Base-by-base conservation (phyloP, 768 basidiomycete species). In the Tephrocybe sp. region DNA sequence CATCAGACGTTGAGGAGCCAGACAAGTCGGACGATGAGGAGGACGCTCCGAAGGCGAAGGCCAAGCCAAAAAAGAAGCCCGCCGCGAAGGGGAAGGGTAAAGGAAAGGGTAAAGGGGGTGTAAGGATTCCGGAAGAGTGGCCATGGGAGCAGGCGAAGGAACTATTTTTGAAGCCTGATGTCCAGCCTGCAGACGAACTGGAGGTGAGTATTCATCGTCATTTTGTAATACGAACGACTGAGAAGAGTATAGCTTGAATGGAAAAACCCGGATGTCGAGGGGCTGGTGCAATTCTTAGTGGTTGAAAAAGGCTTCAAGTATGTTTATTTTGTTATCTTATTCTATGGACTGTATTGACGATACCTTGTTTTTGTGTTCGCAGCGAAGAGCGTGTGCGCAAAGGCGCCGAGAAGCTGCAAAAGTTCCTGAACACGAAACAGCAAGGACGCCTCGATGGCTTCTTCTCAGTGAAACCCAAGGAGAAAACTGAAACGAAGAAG, bases 361-460 rank as follows among this genome's bases (percentile, higher is more conserved):
- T n/a, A n/a, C 14, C 39, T 41, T 56, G 30, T 51, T 58, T 48
- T 11, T 31, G 20, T 14, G n/a, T 10, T 36, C 43, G 17, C 62
- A 98, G 96, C 59, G 97, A 98, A 75, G 97, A 99, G 9, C 87
- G 97, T 17, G 92, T 99, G 3, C 84, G 96, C 26, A 94, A 90
- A 65, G 94, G 94, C 20, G 95, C 91, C 3, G 93, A 97, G 40
- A 97, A 98, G 64, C 79, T 99, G 38, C 75, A 83, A 41, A 97
- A 94, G 61, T 88, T 82, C 67, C 72, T 98, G 44, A 85, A 82
- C 46, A 82, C 85, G 31, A 98, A 98, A 64, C 97, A 98, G 61
- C 97, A 99, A 69, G 95, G 97, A 8, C 85, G 97, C 9, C 76
- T 99, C 12, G 97, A 98, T 61, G 88, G 93, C 0, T 99, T 99